These are phyloP conservation scores for Candida qinlingensis DNA, from an alignment of 805 yeast genomes.

Conservation along the genomic window DNA sequence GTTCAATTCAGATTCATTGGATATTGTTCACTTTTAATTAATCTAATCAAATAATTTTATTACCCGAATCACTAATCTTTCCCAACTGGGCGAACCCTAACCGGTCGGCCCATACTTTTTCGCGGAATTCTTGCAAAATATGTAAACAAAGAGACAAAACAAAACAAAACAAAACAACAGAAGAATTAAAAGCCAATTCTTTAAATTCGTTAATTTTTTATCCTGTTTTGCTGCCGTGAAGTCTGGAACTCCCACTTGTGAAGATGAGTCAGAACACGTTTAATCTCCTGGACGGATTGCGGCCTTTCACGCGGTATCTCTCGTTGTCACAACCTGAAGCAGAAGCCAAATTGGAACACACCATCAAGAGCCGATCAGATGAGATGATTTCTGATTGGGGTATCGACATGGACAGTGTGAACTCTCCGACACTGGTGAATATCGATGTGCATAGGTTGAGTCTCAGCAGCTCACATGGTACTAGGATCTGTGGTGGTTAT, in stretches of 20 bases:
- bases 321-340: conserved; percentile 7
- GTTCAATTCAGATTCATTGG: background rate
- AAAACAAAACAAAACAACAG: background rate
- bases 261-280: conserved; percentile 7
- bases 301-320: conserved; percentile 22
- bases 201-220: no score
- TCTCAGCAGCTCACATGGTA: background rate
- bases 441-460: conserved; percentile 3
- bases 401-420: conserved; percentile 16
- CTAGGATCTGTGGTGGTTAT: background rate
- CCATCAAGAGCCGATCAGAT: conserved; percentile 8
- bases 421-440: conserved; percentile 25
- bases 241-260: no score
- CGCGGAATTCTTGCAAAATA: background rate
- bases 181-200: no score
- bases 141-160: background rate
- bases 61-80: background rate
- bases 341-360: background rate
- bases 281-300: conserved; percentile 19
- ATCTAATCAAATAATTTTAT: background rate
- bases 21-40: background rate
- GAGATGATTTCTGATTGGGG: conserved; percentile 25
- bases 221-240: no score
- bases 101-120: background rate
- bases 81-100: background rate